A percentile compares a stretch with the other conserved stretches of the same genome.
phyloP scores from a whole-genome alignment of 768 basidiomycete species.

The Leucocoprinus sp. region DNA sequence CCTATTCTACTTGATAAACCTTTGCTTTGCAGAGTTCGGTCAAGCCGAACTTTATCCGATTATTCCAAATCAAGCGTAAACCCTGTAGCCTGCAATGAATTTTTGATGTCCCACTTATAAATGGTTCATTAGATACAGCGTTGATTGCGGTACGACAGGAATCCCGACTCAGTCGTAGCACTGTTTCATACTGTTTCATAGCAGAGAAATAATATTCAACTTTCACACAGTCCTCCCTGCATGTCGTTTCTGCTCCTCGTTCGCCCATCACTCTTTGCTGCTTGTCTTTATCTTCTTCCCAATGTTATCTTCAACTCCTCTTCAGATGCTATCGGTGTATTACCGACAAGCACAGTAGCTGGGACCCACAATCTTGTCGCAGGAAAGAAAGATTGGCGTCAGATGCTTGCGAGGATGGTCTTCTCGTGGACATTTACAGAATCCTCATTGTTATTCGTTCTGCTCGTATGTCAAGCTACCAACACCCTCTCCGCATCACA shows the following conservation, averaged over 20 bases:
- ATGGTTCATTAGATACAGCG: too few relatives aligned
- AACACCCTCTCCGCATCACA: conserved; percentile 46
- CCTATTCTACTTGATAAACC: too few relatives aligned
- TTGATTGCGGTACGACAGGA: too few relatives aligned
- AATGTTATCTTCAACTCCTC: background rate
- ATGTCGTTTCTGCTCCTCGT: background rate
- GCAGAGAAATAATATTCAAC: too few relatives aligned
- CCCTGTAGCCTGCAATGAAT: too few relatives aligned
- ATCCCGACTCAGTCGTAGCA: too few relatives aligned
- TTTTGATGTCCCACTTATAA: too few relatives aligned
- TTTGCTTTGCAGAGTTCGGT: too few relatives aligned
- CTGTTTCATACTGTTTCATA: too few relatives aligned
- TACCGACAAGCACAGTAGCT: background rate
- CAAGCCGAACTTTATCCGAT: too few relatives aligned
- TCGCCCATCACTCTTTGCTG: background rate
- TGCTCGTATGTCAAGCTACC: conserved; percentile 66
- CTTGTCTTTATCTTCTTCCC: conserved; percentile 5
- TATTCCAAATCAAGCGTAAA: too few relatives aligned
- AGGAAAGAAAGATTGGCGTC: conserved; percentile 6
- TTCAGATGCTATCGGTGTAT: background rate
- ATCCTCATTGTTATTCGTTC: conserved; percentile 60
- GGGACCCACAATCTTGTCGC: background rate
- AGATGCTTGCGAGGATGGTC: conserved; percentile 21
- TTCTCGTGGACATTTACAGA: conserved; percentile 74
- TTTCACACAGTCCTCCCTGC: conserved; percentile 1